A percentile compares a stretch with the other conserved stretches of the same genome.
phyloP scores from a whole-genome alignment of 495 filamentous ascomycete genomes.

The Aspergillus asperescens region DNA sequence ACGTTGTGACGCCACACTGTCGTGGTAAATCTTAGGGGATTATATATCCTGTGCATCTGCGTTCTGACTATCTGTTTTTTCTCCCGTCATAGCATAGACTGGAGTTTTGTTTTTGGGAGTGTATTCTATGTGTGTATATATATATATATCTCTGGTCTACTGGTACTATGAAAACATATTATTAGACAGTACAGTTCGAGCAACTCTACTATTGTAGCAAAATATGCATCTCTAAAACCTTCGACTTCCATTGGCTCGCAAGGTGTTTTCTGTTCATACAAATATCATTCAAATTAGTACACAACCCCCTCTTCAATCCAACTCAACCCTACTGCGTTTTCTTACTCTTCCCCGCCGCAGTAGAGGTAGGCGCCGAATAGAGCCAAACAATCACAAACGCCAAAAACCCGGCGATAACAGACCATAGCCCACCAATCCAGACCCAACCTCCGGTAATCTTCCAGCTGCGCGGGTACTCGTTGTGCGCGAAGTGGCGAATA shows the following conservation, averaged over 20 bases:
- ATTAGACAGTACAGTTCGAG: too few relatives aligned
- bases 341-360: conserved; percentile 44
- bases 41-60: not conserved
- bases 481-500: conserved; percentile 90
- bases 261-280: conserved; percentile 15
- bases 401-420: conserved; percentile 77
- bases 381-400: conserved; percentile 85
- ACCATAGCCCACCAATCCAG: conserved; percentile 86
- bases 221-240: not conserved
- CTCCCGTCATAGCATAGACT: conserved; percentile 16
- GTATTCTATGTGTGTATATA: conserved; percentile 2
- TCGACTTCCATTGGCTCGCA: not conserved
- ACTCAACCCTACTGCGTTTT: conserved; percentile 58
- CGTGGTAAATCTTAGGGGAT: too few relatives aligned
- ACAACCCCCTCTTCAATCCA: not conserved
- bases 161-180: not conserved
- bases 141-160: conserved; percentile 9
- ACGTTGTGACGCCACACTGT: too few relatives aligned
- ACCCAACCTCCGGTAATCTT: conserved; percentile 88
- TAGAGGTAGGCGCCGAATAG: conserved; percentile 62
- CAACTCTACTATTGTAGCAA: too few relatives aligned
- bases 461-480: conserved; percentile 91
- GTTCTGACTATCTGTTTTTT: conserved; percentile 1
- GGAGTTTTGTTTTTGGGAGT: conserved; percentile 16
- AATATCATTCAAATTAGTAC: conserved; percentile 20